A percentile compares a stretch with the other conserved stretches of the same genome.
These are phyloP conservation scores for Typha latifolia DNA, from an alignment of 176 grass and related monocot genomes.

Conservation along the genomic window DNA sequence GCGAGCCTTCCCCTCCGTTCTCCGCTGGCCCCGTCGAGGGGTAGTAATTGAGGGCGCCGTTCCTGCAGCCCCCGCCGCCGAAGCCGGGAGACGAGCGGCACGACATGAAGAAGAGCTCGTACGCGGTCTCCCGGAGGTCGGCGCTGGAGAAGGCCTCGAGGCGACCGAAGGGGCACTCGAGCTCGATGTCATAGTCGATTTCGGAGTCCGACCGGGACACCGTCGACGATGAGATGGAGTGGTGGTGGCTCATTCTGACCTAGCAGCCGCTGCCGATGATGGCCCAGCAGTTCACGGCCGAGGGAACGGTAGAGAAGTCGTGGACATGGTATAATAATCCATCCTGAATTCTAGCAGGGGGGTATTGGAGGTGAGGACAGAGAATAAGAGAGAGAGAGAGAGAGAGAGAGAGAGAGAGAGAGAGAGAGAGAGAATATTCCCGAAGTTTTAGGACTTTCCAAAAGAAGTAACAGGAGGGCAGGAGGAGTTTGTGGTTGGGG, in stretches of 20 bases:
- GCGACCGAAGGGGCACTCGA: slow-evolving; percentile 42
- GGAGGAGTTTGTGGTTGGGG: not conserved
- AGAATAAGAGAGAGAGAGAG: not conserved
- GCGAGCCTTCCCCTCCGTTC: slow-evolving; percentile 26
- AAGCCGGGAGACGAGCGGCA: slow-evolving; percentile 53
- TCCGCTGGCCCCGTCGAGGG: slow-evolving; percentile 2
- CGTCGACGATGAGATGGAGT: not conserved
- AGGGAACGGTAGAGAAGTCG: not conserved
- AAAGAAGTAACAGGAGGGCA: no score
- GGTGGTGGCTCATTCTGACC: not conserved
- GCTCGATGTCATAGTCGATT: not conserved
- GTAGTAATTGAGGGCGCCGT: slow-evolving; percentile 23
- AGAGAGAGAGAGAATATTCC: not conserved
- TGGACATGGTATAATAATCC: not conserved
- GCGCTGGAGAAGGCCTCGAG: slow-evolving; percentile 35
- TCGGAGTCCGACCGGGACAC: not conserved
- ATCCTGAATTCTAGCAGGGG: not conserved
- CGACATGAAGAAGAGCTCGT: slow-evolving; percentile 93
- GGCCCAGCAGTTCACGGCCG: not conserved
- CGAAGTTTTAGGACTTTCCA: not conserved
- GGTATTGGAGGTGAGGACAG: not conserved
- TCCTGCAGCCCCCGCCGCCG: slow-evolving; percentile 1
- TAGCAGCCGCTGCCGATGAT: not conserved
- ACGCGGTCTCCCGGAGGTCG: slow-evolving; percentile 72
- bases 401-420: not conserved